Base-by-base conservation (phyloP, 2,329 filamentous ascomycete species). In the Penicillium brasilianum region DNA sequence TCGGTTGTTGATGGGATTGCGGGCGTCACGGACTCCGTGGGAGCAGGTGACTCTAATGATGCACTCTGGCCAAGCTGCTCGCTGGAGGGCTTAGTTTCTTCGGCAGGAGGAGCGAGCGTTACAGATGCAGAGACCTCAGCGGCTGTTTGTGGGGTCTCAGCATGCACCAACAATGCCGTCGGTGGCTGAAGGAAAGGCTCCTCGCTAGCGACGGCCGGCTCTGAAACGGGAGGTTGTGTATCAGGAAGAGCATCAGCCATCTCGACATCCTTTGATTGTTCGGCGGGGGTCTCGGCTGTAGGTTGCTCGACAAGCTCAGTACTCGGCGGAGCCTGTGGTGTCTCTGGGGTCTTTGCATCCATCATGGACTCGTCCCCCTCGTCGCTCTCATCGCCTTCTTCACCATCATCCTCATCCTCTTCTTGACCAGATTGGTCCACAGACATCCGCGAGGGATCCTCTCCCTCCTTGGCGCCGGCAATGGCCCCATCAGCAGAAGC, bases 331-430 rank as follows among this genome's bases (percentile, higher is more conserved):
- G 72, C 62, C 69, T 76, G 56, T 64, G 71, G 68, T 55, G 74
- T 69, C 64, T 75, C 74, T 37, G 81, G 78, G 7, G 81, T 80
- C 54, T 80, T 80, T n/a, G 79, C 78, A 41, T 78, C 72, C 30
- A 78, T 69, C 51, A 77, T 80, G 32, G 80, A 81, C 65, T 81
- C 82, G 34, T 83, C 82, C n/a, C 80, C 83, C 48, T 84, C 83
- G 30, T 82, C 82, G 4, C 78, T 80, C 6, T 80, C 82, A 2
- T 81, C 80, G 20, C 76, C 78, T 22, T 85, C 83, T 3, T 84
- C 80, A 28, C 77, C 79, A 1, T 81, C 78, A 3, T 80, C 78
- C 1, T 83, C 81, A 16, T 81, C 82, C 14, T 82, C 81, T 13
- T 78, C 76, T 55, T 78, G 79, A 13, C 79, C 79, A 13, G 71